Evolutionary conservation across 2,329 filamentous ascomycete genomes (phyloP), one percentile per base, ranked within the genome.

Genomic region (Capronia americana): DNA sequence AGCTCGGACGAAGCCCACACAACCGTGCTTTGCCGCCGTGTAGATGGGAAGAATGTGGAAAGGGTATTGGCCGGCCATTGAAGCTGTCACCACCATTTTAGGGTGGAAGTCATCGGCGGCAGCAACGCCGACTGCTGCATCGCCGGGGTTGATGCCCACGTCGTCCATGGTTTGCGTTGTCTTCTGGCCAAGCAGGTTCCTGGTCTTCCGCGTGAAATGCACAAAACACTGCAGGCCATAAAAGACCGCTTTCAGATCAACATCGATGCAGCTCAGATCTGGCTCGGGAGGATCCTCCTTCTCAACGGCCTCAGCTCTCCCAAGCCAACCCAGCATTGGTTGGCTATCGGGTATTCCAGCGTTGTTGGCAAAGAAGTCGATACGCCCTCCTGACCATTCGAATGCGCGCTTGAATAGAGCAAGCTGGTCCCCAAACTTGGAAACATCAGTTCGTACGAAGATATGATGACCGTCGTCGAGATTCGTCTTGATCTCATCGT

Each of bases 1-100:
- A 2, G 57, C 51, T 57, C 63, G 44, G 2, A 61, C 38, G 64
- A 87, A 74, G 0, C 82, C 85, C 2, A 85, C 71, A 14, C 87
- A 73, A 10, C 82, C 85, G 70, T 86, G 84, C 75, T 87, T 86
- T 74, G 78, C 81, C 0, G 81, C 79, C 0, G 84, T 85, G 72
- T 87, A 86, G n/a, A 55, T 50, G 4, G 63, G 63, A n/a, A 61
- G 54, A 20, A 61, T 17, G 20, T 44, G 55, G 20, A 59, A 60
- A 20, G 83, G 81, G 57, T 81, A 79, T 2, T 84, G 68, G 1
- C 74, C 80, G 1, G 80, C 78, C 66, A 81, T 78, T 64, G 79
- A 82, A 2, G 77, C 77, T 0, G 82, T 84, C 0, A 79, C 76
- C 7, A 83, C 74, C 59, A 84, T 81, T 59, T 74, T 78, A 5